phyloP scores from a whole-genome alignment of 768 basidiomycete species.

The Suillus americanus region DNA sequence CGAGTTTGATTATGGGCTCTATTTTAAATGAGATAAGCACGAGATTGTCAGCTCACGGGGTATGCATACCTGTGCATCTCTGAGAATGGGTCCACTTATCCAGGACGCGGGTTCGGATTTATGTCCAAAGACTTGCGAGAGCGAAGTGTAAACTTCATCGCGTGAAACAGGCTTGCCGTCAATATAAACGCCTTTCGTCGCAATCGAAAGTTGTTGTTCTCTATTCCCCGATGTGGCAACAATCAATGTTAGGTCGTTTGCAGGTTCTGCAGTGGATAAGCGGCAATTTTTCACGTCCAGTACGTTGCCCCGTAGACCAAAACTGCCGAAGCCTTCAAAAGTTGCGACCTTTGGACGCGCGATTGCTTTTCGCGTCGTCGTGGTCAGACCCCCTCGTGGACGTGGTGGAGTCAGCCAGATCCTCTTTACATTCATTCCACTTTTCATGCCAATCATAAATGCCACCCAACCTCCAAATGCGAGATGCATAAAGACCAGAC shows the following conservation, averaged over 20 bases:
- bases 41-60: not conserved
- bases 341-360: not conserved
- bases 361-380: not conserved
- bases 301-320: slow-evolving; percentile 12
- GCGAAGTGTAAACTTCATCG: slow-evolving; percentile 14
- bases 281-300: slow-evolving; percentile 5
- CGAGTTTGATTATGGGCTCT: not conserved
- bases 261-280: slow-evolving; percentile 1
- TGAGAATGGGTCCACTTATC: slow-evolving; percentile 1
- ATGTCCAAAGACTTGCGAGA: slow-evolving; percentile 15
- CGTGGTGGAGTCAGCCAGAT: slow-evolving; percentile 32
- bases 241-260: slow-evolving; percentile 4
- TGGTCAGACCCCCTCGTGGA: slow-evolving; percentile 11
- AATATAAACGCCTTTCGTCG: slow-evolving; percentile 24
- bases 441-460: slow-evolving; percentile 23
- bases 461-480: slow-evolving; percentile 30
- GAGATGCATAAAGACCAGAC: slow-evolving; percentile 27
- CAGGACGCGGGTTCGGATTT: not conserved
- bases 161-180: slow-evolving; percentile 24
- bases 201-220: not conserved
- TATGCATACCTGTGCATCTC: not conserved
- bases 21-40: not conserved
- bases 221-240: not conserved
- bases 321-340: slow-evolving; percentile 16
- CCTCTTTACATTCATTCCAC: slow-evolving; percentile 29